Base-by-base conservation (phyloP, 2,329 filamentous ascomycete species). In the Calonectria hawksworthii region DNA sequence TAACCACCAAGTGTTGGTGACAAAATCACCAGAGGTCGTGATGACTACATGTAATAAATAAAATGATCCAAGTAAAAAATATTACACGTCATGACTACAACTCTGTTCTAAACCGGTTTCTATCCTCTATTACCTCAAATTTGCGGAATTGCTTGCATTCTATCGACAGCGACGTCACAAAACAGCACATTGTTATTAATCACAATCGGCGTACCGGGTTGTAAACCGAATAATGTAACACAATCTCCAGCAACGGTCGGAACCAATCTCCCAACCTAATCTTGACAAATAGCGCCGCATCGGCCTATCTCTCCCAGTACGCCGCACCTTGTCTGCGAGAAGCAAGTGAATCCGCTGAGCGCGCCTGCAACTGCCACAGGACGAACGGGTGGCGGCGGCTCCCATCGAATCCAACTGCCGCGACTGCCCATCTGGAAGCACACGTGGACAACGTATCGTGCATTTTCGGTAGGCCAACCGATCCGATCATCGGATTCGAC, bases 341-440 rank as follows among this genome's bases (percentile, higher is more conserved):
- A 63, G 56, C 56, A 63, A 23, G 56, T 63, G 34, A 63, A 63
- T 63, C 56, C 56, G 56, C 34, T 2, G 18, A 21, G 18, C 18
- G 41, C 41, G 41, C 41, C 41, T 10, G 18, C 18, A 56, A 5
- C 56, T 18, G 51, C 16, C 28, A 30, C 28, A 26, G 2, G 4
- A 28, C n/a, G 64, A 59, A 68, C 51, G 66, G 66, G 41, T 68
- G 66, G 51, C 38, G 38, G 56, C 56, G 56, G 56, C 34, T 61
- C 34, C 14, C 34, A 23, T 38, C 28, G 51, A 32, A 21, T 11
- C 28, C 51, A 54, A 54, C 51, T 54, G 51, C 51, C 51, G 51
- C 51, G 2, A 2, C 41, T 44, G 41, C 41, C 41, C 41, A 7
- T 44, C 4, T n/a, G 9, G 7, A 13, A 16, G 18, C 54, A 38